phyloP scores from a whole-genome alignment of 2,329 filamentous ascomycete genomes.

The Aspergillus latus region DNA sequence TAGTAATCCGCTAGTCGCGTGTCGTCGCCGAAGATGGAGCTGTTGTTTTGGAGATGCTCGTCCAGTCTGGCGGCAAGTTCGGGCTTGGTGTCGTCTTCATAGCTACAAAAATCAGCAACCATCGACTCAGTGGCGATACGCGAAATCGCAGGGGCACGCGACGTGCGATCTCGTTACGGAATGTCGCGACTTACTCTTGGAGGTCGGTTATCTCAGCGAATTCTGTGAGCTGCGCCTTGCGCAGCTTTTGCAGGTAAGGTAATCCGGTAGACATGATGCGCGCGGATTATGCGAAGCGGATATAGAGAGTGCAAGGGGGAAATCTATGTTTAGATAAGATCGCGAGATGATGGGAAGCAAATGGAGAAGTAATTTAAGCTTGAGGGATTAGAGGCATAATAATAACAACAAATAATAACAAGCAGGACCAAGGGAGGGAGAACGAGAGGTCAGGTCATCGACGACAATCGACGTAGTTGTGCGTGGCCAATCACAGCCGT shows the following conservation, averaged over 20 bases:
- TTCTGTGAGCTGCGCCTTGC: slow-evolving; percentile 75
- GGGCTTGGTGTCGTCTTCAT: slow-evolving; percentile 69
- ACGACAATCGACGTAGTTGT: not conserved
- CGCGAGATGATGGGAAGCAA: slow-evolving; percentile 5
- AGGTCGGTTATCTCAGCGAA: slow-evolving; percentile 71
- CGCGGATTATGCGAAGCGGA: slow-evolving; percentile 45
- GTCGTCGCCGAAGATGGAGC: slow-evolving; percentile 62
- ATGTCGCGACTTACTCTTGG: slow-evolving; percentile 62
- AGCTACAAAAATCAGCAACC: slow-evolving; percentile 48
- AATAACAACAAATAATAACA: slow-evolving; percentile 12
- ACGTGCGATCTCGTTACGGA: not conserved
- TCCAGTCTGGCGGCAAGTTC: slow-evolving; percentile 77
- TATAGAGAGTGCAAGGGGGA: slow-evolving; percentile 10
- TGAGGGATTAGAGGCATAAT: not conserved
- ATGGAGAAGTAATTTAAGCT: not conserved
- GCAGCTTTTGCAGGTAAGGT: slow-evolving; percentile 76
- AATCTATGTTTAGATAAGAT: slow-evolving; percentile 2
- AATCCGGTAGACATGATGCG: slow-evolving; percentile 61
- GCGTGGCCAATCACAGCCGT: slow-evolving; percentile 11
- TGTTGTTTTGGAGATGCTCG: slow-evolving; percentile 69
- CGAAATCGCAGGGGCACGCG: not conserved
- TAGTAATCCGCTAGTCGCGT: slow-evolving; percentile 73
- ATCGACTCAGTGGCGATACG: not conserved
- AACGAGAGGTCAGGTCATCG: not conserved
- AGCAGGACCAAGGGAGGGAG: slow-evolving; percentile 19